A percentile compares a stretch with the other conserved stretches of the same genome.
Evolutionary conservation across 1,284 basidiomycete genomes (phyloP).

Genomic region (Porodaedalea pini): DNA sequence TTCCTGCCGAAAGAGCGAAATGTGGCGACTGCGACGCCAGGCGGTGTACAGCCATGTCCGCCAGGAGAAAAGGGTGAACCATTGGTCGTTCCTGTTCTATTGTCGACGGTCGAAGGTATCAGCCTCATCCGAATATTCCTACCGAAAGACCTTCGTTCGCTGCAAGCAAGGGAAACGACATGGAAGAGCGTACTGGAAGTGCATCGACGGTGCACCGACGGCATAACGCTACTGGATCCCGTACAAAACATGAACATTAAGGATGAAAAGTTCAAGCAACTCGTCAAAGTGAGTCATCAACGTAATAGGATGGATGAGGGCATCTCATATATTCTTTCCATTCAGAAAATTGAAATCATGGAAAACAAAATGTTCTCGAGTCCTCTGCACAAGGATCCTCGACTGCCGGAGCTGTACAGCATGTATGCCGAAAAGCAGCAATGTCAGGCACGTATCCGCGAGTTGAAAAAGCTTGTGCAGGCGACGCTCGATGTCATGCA

Average conservation of each 20-base stretch:
- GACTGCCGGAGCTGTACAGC: conserved; percentile 77
- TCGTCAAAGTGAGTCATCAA: conserved; percentile 62
- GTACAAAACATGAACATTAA: conserved; percentile 95
- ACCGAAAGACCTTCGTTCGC: conserved; percentile 84
- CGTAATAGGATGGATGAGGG: not conserved
- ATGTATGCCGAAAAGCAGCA: conserved; percentile 78
- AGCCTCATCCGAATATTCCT: conserved; percentile 86
- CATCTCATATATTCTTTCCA: not conserved
- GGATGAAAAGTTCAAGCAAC: conserved; percentile 87
- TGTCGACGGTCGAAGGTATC: conserved; percentile 85
- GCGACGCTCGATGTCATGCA: conserved; percentile 92
- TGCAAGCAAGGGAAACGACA: conserved; percentile 74
- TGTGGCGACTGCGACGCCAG: conserved; percentile 50
- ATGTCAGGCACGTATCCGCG: conserved; percentile 66
- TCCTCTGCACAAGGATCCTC: conserved; percentile 70
- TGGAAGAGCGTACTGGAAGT: conserved; percentile 93
- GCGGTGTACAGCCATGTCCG: conserved; percentile 73
- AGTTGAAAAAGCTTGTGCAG: conserved; percentile 81
- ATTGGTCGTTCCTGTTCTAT: conserved; percentile 84
- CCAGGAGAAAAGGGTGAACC: conserved; percentile 74
- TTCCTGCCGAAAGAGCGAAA: conserved; percentile 60
- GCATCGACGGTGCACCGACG: conserved; percentile 84
- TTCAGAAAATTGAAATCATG: conserved; percentile 84
- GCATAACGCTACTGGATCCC: conserved; percentile 87
- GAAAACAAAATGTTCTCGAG: conserved; percentile 79